These are phyloP conservation scores for Liriodendron chinense DNA, from an alignment of 164 flowering plant genomes.

Conservation along the genomic window DNA sequence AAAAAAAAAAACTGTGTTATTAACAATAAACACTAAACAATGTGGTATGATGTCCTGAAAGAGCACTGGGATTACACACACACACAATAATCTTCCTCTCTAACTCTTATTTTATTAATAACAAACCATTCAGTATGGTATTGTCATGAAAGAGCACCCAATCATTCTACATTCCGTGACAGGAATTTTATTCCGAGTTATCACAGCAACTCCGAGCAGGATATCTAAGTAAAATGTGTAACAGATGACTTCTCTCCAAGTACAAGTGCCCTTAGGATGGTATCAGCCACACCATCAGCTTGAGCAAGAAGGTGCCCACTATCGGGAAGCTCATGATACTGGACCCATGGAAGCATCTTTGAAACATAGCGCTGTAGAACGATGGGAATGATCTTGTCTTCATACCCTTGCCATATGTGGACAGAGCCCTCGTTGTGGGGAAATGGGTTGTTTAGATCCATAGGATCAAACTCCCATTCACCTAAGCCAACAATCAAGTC, in stretches of 20 bases:
- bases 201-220: neutral
- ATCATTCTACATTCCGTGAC: too few relatives aligned
- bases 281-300: constrained; percentile 28
- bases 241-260: constrained; percentile 26
- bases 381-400: constrained; percentile 53
- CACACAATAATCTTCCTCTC: too few relatives aligned
- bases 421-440: constrained; percentile 59
- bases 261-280: constrained; percentile 50
- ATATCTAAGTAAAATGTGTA: too few relatives aligned
- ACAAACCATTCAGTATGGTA: too few relatives aligned
- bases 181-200: too few relatives aligned
- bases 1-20: too few relatives aligned
- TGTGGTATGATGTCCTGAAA: too few relatives aligned
- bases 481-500: constrained; percentile 67
- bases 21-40: too few relatives aligned
- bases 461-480: constrained; percentile 64
- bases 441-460: constrained; percentile 61
- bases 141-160: too few relatives aligned
- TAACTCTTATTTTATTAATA: too few relatives aligned
- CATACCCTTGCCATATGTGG: constrained; percentile 80
- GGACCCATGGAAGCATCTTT: constrained; percentile 60
- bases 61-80: too few relatives aligned
- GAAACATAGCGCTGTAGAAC: constrained; percentile 50
- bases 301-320: constrained; percentile 32
- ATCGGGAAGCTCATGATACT: constrained; percentile 61